phyloP scores from a whole-genome alignment of 2,329 filamentous ascomycete species.

The Penicillium sp. region DNA sequence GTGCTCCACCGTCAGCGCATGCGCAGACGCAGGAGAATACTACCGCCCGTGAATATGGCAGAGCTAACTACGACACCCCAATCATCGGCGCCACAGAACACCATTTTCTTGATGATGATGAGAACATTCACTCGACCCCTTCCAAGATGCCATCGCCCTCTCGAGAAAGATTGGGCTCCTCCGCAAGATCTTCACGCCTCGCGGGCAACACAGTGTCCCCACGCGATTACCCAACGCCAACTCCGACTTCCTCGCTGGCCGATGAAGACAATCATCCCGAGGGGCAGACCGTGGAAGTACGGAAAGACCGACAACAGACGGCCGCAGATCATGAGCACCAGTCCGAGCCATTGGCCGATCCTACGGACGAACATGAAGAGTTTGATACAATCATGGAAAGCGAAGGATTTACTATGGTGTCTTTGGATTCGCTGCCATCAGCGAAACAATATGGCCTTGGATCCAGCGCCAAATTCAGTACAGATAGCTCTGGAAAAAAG shows the following conservation, averaged over 20 bases:
- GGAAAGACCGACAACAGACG: constrained; percentile 6
- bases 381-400: constrained; percentile 61
- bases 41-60: constrained; percentile 25
- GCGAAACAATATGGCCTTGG: constrained; percentile 48
- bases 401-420: constrained; percentile 63
- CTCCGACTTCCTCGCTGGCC: constrained; percentile 43
- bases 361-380: constrained; percentile 49
- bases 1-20: constrained; percentile 22
- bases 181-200: constrained; percentile 39
- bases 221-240: constrained; percentile 46
- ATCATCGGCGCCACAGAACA: constrained; percentile 35
- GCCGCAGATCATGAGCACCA: constrained; percentile 18
- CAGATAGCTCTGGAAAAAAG: constrained; percentile 32
- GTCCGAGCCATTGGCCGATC: constrained; percentile 27
- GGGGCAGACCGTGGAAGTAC: constrained; percentile 19
- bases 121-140: constrained; percentile 39
- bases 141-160: constrained; percentile 41
- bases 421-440: constrained; percentile 57
- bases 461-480: constrained; percentile 34
- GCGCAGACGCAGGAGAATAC: constrained; percentile 17
- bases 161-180: constrained; percentile 31
- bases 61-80: constrained; percentile 37
- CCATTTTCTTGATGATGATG: constrained; percentile 31
- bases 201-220: constrained; percentile 40
- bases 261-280: constrained; percentile 39